phyloP scores from a whole-genome alignment of 164 flowering plant species.

The Piper betle region DNA sequence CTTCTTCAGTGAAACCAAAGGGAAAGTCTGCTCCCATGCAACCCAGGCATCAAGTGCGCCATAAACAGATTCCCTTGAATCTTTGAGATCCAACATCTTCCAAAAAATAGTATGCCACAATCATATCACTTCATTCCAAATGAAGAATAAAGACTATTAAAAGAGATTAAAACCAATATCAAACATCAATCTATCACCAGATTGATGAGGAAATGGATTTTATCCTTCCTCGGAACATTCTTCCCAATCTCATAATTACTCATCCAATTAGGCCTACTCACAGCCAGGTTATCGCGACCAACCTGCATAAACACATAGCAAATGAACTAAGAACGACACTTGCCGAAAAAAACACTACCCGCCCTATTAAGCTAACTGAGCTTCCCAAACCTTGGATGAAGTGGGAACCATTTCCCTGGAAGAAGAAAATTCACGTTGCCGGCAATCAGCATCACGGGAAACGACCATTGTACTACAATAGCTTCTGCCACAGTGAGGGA shows the following conservation, averaged over 20 bases:
- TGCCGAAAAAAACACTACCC: neutral
- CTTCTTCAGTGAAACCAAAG: conserved; percentile 49
- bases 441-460: conserved; percentile 3
- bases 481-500: conserved; percentile 9
- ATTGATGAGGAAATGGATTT: conserved; percentile 38
- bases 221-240: conserved; percentile 52
- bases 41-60: conserved; percentile 69
- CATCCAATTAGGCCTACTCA: conserved; percentile 7
- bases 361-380: neutral
- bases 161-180: neutral
- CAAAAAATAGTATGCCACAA: conserved; percentile 2
- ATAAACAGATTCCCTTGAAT: conserved; percentile 71
- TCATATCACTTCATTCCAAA: neutral
- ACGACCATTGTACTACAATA: conserved; percentile 4
- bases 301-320: conserved; percentile 9
- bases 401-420: neutral
- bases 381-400: conserved; percentile 8
- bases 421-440: conserved; percentile 8
- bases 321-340: neutral
- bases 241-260: conserved; percentile 27
- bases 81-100: conserved; percentile 60
- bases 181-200: conserved; percentile 27
- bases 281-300: conserved; percentile 10
- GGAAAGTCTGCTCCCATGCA: conserved; percentile 70
- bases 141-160: neutral